These are phyloP conservation scores for Tripidium arundinaceum DNA, from an alignment of 202 grass and related monocot species.

Conservation along the genomic window DNA sequence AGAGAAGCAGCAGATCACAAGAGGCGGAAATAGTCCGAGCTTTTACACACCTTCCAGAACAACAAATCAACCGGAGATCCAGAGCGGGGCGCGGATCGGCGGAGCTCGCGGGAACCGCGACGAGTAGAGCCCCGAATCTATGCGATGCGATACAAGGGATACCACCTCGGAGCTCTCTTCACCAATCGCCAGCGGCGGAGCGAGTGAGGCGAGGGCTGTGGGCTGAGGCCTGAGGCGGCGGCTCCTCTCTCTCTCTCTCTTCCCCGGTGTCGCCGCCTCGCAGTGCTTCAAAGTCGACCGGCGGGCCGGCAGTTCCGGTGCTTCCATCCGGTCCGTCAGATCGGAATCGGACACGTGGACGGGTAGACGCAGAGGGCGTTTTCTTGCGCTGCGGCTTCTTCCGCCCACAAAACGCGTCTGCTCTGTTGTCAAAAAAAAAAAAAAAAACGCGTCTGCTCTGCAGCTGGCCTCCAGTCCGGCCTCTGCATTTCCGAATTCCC, in stretches of 20 bases:
- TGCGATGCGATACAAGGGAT: background rate
- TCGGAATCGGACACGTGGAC: constrained; percentile 9
- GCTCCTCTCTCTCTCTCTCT: background rate
- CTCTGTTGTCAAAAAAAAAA: too few species aligned
- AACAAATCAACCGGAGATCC: background rate
- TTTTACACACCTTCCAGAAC: background rate
- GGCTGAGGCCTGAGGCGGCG: background rate
- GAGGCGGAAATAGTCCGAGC: background rate
- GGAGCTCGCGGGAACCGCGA: background rate
- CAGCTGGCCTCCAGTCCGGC: background rate
- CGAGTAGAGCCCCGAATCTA: background rate
- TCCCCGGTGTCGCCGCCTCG: background rate
- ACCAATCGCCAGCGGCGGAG: background rate
- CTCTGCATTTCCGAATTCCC: background rate
- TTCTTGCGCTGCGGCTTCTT: background rate
- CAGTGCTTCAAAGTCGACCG: background rate
- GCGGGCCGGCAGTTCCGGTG: background rate
- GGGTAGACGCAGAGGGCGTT: background rate
- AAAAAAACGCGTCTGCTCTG: background rate
- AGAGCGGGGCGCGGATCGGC: background rate
- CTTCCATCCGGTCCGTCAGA: background rate
- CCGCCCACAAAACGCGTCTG: background rate
- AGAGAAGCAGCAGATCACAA: constrained; percentile 5
- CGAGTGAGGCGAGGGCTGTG: background rate
- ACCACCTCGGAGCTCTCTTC: background rate